phyloP scores from a whole-genome alignment of 2,329 filamentous ascomycete species.

The Colletotrichum spinosum region DNA sequence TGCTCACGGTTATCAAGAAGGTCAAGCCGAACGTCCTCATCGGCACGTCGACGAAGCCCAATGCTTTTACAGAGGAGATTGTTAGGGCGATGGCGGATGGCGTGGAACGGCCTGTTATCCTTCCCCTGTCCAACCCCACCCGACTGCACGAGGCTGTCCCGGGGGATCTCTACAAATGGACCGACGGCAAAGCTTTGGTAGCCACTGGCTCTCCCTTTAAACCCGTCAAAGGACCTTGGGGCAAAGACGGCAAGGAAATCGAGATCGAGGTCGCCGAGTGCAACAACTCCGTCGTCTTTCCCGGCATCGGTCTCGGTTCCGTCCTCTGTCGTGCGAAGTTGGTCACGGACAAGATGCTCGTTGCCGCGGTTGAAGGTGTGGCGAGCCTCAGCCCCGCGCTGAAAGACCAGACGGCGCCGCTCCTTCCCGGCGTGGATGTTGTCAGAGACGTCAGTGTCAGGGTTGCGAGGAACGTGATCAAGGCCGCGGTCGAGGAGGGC shows the following conservation, averaged over 20 bases:
- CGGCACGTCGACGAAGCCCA: slow-evolving; percentile 84
- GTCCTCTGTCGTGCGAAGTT: slow-evolving; percentile 76
- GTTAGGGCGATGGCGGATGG: slow-evolving; percentile 81
- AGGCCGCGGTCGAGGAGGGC: slow-evolving; percentile 75
- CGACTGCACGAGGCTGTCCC: slow-evolving; percentile 85
- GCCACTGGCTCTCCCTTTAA: slow-evolving; percentile 88
- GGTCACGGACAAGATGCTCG: slow-evolving; percentile 82
- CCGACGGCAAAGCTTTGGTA: slow-evolving; percentile 79
- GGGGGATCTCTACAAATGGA: slow-evolving; percentile 81
- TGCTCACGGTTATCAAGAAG: slow-evolving; percentile 75
- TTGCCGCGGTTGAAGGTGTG: slow-evolving; percentile 81
- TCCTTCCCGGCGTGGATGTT: slow-evolving; percentile 81
- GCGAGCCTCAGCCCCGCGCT: slow-evolving; percentile 79
- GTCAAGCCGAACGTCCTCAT: slow-evolving; percentile 86
- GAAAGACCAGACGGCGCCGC: slow-evolving; percentile 68
- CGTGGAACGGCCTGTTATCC: slow-evolving; percentile 78
- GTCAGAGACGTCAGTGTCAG: slow-evolving; percentile 82
- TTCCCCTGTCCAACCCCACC: slow-evolving; percentile 89
- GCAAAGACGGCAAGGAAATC: slow-evolving; percentile 55
- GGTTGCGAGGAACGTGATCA: slow-evolving; percentile 82
- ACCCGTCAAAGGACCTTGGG: slow-evolving; percentile 73
- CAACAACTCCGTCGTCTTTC: slow-evolving; percentile 89
- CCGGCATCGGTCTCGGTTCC: slow-evolving; percentile 84
- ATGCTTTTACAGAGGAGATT: slow-evolving; percentile 79
- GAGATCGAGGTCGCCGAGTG: slow-evolving; percentile 76